A percentile compares a stretch with the other conserved stretches of the same genome.
These are phyloP conservation scores for Kurtzmaniella natalensis DNA, from an alignment of 1,139 yeast species.

Conservation along the genomic window DNA sequence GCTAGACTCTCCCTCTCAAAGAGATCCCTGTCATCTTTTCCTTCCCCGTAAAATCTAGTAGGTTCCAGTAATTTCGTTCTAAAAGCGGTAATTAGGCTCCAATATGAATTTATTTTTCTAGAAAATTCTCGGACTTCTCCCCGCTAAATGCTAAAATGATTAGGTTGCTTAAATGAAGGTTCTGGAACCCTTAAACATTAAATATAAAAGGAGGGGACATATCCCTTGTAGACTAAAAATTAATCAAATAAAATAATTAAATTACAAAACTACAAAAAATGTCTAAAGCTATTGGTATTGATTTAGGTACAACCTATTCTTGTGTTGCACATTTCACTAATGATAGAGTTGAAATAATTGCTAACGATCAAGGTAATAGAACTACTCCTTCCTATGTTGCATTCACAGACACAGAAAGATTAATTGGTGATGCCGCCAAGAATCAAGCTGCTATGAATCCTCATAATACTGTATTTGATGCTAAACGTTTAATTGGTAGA, in stretches of 20 bases:
- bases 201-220: neutral
- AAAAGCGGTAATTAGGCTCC: too few relatives aligned
- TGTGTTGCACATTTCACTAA: constrained; percentile 73
- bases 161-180: neutral
- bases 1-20: too few relatives aligned
- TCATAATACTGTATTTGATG: constrained; percentile 54
- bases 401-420: constrained; percentile 52
- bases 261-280: constrained; percentile 18
- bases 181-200: neutral
- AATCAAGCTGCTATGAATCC: constrained; percentile 59
- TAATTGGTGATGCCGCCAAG: constrained; percentile 59
- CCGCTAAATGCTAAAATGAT: neutral
- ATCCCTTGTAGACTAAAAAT: neutral
- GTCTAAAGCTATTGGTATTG: constrained; percentile 75
- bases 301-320: constrained; percentile 77
- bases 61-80: neutral
- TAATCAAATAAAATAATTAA: neutral
- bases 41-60: neutral
- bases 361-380: constrained; percentile 38
- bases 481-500: constrained; percentile 67
- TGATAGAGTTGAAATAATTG: constrained; percentile 67
- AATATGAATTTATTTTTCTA: too few relatives aligned
- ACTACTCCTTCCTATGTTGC: constrained; percentile 11
- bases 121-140: neutral
- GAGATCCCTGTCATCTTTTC: too few relatives aligned